Percentiles rank a stretch among this genome's conserved stretches.
phyloP scores from a whole-genome alignment of 257 asterid genomes.

The Anisodus acutangulus region DNA sequence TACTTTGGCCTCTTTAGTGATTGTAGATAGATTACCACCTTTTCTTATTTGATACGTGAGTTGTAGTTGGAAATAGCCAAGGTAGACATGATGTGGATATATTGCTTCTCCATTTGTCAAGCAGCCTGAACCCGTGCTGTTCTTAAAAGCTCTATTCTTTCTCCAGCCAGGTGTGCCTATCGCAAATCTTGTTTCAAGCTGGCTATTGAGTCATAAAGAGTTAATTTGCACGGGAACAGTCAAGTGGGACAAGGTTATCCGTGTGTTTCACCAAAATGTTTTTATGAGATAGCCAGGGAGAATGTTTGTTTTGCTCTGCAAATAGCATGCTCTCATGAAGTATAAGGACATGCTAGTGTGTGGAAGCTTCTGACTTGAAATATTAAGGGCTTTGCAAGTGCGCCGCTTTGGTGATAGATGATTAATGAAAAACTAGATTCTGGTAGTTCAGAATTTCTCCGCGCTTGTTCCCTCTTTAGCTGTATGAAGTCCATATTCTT shows the following conservation, averaged over 20 bases:
- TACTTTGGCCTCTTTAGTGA: background rate
- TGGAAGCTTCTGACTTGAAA: conserved; percentile 37
- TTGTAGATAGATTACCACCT: background rate
- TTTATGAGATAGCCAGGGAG: conserved; percentile 38
- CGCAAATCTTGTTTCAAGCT: conserved; percentile 27
- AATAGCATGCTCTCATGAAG: conserved; percentile 40
- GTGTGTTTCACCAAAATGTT: conserved; percentile 39
- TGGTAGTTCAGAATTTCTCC: conserved; percentile 42
- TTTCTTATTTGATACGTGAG: background rate
- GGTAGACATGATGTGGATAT: conserved; percentile 5
- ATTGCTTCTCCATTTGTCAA: conserved; percentile 17
- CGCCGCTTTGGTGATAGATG: conserved; percentile 51
- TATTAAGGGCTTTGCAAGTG: conserved; percentile 40
- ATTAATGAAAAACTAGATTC: conserved; percentile 46
- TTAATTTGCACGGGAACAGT: conserved; percentile 30
- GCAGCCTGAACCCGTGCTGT: background rate
- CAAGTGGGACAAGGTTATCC: conserved; percentile 36
- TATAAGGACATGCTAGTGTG: conserved; percentile 33
- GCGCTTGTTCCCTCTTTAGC: conserved; percentile 51
- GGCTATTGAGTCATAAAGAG: conserved; percentile 27
- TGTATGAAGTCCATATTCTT: conserved; percentile 52
- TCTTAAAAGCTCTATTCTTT: background rate
- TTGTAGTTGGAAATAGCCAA: background rate
- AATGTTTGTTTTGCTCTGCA: conserved; percentile 50
- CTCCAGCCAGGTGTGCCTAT: conserved; percentile 32